Evolutionary conservation across 192 early-diverging fungal genomes (phyloP), one percentile per base, ranked within the genome.

Genomic region (Mortierella antarctica): DNA sequence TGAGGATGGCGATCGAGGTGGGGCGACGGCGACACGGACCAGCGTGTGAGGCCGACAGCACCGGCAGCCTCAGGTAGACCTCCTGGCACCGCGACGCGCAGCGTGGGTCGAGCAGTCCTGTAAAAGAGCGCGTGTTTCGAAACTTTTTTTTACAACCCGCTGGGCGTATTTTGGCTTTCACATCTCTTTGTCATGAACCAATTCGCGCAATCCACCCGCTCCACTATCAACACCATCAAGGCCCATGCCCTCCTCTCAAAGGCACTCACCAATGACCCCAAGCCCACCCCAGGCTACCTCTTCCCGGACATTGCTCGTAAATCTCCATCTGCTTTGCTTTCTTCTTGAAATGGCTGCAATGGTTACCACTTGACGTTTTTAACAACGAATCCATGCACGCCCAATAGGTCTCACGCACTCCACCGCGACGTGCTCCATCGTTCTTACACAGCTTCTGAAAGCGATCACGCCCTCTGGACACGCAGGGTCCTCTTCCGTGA

Each of bases 261-360:
- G 53, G 77, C 77, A 18, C 41, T 80, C 21, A 57, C 70, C 1
- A 80, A 80, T 63, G 77, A 80, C 60, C 10, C 69, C 2, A 80
- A 80, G 14, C 77, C 77, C n/a, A 80, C 77, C 0, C 77, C 77
- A 4, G 77, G 77, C n/a, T 80, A 80, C 70, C 60, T 80, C 48
- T 80, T 80, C 23, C 70, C 70, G 10, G 70, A 80, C 60, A 72
- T 72, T 63, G 53, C 77, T 18, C 69, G 77, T 80, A 72, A 55
- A 10, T 5, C 39, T 41, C 31, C 31, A 14, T 5, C 39, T 0
- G 1, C 7, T 2, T 14, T 42, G 40, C 57, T 4, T 11, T 14
- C 23, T 57, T 23, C 1, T 31, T 31, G 31, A 3, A 31, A 31
- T 31, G 31, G 3, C 1, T 31, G 31, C 56, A 12, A 23, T 44